Base-by-base conservation (phyloP, 768 basidiomycete genomes). In the Mycena vitilis region DNA sequence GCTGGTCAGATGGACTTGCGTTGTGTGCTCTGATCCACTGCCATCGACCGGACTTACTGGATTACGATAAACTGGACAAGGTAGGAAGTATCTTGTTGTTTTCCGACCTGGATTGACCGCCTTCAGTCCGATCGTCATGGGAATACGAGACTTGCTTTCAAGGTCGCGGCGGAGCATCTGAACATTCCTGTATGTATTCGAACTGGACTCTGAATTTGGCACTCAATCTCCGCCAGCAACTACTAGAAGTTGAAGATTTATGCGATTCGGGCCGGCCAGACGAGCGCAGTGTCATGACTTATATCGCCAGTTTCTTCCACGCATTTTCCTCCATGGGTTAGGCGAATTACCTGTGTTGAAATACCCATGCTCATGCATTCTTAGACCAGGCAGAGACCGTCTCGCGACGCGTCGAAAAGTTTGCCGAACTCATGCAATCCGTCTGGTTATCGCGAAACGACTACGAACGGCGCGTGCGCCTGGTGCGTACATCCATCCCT, bases 21-120 rank as follows among this genome's bases (percentile, higher is more conserved):
- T 82, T 99, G 96, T 99, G 98, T 80, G 98, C 98, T 2, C 84
- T 99, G 45, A 98, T 99, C 70, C 98, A 99, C 76, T 94, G 92
- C 49, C 98, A 99, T 84, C 92, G 98, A 36, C 98, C 98, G 0
- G 98, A 99, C 75, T 82, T 99, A 44, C 78, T 99, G 53, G 94
- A 99, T 79, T 99, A 95, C 73, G 87, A 95, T 72, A 87, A 85
- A 71, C 80, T 99, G 40, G 85, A 96, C 83, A 96, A 96, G 87
- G 92, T 90, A 68, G 25, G 77, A n/a, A 7, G 4, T 55, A 71
- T 44, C 18, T 30, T 36, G 52, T 56, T 25, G 40, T 65, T 48
- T 36, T 60, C 5, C 22, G 16, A 40, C 30, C 30, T 49, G 45
- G 23, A 38, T 45, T 65, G 15, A 62, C 10, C 53, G 57, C n/a